These are phyloP conservation scores for Fusarium sublunatum DNA, from an alignment of 2,329 filamentous ascomycete species.

Conservation along the genomic window DNA sequence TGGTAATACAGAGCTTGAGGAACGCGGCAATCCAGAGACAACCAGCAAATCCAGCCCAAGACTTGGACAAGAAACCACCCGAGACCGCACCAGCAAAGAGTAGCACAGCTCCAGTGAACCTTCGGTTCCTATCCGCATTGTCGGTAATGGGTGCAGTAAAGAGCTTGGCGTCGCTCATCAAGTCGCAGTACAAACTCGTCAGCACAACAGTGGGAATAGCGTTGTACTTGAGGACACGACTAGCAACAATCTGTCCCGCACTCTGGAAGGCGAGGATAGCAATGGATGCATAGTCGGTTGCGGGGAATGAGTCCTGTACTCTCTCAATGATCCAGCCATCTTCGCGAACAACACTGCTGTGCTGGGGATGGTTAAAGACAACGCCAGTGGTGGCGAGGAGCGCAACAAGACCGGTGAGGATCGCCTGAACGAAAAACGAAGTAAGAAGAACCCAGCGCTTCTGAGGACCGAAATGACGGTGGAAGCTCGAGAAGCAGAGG, in stretches of 20 bases:
- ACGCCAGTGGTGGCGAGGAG: conserved; percentile 43
- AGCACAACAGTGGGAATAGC: conserved; percentile 44
- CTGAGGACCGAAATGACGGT: conserved; percentile 43
- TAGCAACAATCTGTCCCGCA: conserved; percentile 43
- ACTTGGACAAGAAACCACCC: conserved; percentile 46
- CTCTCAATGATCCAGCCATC: conserved; percentile 39
- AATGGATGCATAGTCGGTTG: conserved; percentile 41
- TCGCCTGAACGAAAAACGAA: conserved; percentile 39
- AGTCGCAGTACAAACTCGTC: conserved; percentile 45
- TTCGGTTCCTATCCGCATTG: conserved; percentile 42
- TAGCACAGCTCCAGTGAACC: conserved; percentile 36
- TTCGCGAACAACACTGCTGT: conserved; percentile 24
- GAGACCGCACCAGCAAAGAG: conserved; percentile 40
- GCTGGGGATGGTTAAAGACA: conserved; percentile 37
- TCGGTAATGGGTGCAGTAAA: conserved; percentile 42
- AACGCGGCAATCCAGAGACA: conserved; percentile 46
- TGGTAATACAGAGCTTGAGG: conserved; percentile 37
- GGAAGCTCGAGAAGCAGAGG: conserved; percentile 46
- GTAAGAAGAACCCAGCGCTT: conserved; percentile 43
- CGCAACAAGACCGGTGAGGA: conserved; percentile 42
- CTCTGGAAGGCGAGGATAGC: conserved; percentile 44
- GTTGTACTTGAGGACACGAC: conserved; percentile 45
- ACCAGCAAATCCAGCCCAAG: conserved; percentile 44
- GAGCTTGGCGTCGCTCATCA: conserved; percentile 45
- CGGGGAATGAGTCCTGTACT: conserved; percentile 40